Evolutionary conservation across 2,329 filamentous ascomycete species (phyloP), one percentile per base, ranked within the genome.

Genomic region (Coniosporium tulheliwenetii): DNA sequence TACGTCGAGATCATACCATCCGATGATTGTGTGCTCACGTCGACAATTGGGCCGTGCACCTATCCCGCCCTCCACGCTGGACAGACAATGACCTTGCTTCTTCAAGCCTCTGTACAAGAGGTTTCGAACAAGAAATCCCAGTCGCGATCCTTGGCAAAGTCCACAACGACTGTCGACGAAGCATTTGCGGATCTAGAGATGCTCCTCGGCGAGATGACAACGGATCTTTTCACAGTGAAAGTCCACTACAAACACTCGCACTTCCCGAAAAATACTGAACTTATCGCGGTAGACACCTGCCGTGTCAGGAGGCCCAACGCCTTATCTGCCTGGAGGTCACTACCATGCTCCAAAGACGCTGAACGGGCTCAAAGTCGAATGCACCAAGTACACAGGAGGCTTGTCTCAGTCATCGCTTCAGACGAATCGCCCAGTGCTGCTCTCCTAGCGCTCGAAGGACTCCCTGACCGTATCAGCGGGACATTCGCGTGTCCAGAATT

Each of bases 181-280:
- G 35, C 42, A 8, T 42, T 45, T 36, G 31, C 13, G 51, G 42
- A 46, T 12, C 36, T 50, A 32, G 47, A 51, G 29, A 33, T 36
- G 8, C 37, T 48, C 19, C 42, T 50, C 7, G 48, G 48, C n/a
- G 44, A 47, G 15, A 38, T 41, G 5, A 39, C 37, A 13, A 45
- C 41, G 2, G 36, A 45, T 4, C 19, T 50, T 10, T 39, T 51
- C 29, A 42, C 34, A 5, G 42, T 49, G 3, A 36, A 60, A 41
- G 58, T 53, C 36, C 49, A 52, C 9, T 61, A 61, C 43, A 50
- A 51, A 13, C 56, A 60, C 39, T 53, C 54, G 1, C 43, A 57
- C 8, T 44, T 61, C 29, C 54, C 56, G 2, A 41, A 43, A 8
- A 49, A 54, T 41, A 57, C 53, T 35, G 48, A 51, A 7, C 43